Evolutionary conservation across 495 filamentous ascomycete genomes (phyloP), one percentile per base, ranked within the genome.

Genomic region (Neurospora terricola): DNA sequence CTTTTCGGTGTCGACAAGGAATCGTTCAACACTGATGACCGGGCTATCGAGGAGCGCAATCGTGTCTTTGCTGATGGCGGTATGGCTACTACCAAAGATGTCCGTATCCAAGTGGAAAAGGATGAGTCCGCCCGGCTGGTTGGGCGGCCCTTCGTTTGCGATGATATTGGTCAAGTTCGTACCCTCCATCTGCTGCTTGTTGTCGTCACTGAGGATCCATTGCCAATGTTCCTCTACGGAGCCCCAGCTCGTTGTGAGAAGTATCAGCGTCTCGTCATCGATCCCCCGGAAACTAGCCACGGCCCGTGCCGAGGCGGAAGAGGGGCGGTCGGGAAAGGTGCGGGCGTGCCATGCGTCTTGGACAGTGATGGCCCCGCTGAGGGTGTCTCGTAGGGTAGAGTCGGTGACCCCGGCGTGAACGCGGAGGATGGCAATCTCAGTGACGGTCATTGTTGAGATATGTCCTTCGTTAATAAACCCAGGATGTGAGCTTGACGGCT

Each of bases 241-340:
- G 16, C 81, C 80, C 88, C 88, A 89, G 30, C 82, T 81, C 39
- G 86, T 86, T 3, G 85, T 77, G 18, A 89, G 76, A 70, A 88
- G 83, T n/a, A 86, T 73, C 14, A 78, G 77, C 3, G 77, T 75
- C 10, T 83, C 83, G 73, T 88, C 83, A 71, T 88, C 85, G 66
- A 84, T 71, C 66, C 87, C 85, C 16, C 81, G 78, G 69, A 87
- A 81, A 70, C 86, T 73, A 42, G 72, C 73, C 2, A 78, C 72
- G 10, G 81, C 77, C n/a, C 78, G 79, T 3, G 45, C 69, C 30
- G 76, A 69, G 16, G 73, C 73, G 34, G 70, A 73, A 9, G 73
- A 66, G 0, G 79, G 76, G 69, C 70, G 75, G 70, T 27, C 72
- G 21, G 69, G 81, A 74, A 71, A 81, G 72, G 80, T 75, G 9